phyloP scores from a whole-genome alignment of 495 filamentous ascomycete species.

The Lindgomyces ingoldianus region DNA sequence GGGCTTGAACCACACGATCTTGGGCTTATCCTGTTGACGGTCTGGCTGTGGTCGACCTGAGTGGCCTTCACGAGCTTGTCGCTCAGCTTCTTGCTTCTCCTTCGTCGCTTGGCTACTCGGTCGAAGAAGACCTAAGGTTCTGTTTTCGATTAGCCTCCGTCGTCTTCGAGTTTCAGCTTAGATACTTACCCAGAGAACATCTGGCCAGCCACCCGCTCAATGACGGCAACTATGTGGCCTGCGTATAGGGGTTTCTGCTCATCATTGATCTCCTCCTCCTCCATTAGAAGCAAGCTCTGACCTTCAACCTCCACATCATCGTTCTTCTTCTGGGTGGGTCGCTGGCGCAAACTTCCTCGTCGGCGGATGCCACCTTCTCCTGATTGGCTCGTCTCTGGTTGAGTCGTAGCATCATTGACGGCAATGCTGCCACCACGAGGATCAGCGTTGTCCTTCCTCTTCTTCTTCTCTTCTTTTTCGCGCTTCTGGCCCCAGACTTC shows the following conservation, averaged over 20 bases:
- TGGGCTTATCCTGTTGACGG: slow-evolving; percentile 92
- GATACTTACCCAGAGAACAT: slow-evolving; percentile 85
- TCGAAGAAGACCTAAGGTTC: slow-evolving; percentile 83
- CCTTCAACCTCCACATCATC: slow-evolving; percentile 99
- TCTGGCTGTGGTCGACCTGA: slow-evolving; percentile 74
- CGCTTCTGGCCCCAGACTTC: slow-evolving; percentile 98
- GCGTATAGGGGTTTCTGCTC: slow-evolving; percentile 97
- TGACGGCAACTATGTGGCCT: slow-evolving; percentile 93
- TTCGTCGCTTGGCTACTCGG: slow-evolving; percentile 99
- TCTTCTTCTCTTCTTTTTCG: slow-evolving; percentile 99
- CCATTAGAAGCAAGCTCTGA: slow-evolving; percentile 91
- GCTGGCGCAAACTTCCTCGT: slow-evolving; percentile 90
- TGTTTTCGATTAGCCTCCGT: slow-evolving; percentile 27
- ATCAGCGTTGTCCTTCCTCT: slow-evolving; percentile 97
- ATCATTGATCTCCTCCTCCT: slow-evolving; percentile 98
- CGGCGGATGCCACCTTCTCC: slow-evolving; percentile 81
- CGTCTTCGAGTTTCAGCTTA: neutral
- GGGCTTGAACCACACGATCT: slow-evolving; percentile 99
- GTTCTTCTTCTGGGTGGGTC: slow-evolving; percentile 99
- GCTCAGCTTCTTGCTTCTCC: slow-evolving; percentile 98
- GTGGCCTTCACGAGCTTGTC: slow-evolving; percentile 82
- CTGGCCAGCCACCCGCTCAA: slow-evolving; percentile 93
- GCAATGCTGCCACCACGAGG: slow-evolving; percentile 71
- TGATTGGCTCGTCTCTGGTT: slow-evolving; percentile 63
- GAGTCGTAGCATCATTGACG: slow-evolving; percentile 67